These are phyloP conservation scores for Quercus dentata DNA, from an alignment of 306 rosid genomes.

Conservation along the genomic window DNA sequence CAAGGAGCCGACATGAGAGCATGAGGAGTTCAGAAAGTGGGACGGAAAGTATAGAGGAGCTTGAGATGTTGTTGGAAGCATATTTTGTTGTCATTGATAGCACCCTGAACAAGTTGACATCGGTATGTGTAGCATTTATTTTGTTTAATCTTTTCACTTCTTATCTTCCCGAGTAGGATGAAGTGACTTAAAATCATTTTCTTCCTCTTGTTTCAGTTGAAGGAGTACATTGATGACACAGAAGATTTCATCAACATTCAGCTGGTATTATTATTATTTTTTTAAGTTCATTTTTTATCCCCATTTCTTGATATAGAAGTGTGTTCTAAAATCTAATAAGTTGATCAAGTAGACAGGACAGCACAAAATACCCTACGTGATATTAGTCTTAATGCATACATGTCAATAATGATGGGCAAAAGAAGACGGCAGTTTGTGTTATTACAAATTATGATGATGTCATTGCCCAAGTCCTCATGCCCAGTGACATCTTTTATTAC, in stretches of 20 bases:
- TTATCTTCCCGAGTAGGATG: conserved; percentile 1
- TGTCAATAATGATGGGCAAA: background rate
- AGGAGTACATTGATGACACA: conserved; percentile 96
- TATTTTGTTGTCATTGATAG: conserved; percentile 97
- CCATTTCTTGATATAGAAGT: conserved; percentile 1
- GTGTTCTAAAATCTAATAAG: background rate
- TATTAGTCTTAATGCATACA: background rate
- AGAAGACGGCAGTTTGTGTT: background rate
- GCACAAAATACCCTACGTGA: background rate
- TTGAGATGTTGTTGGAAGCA: conserved; percentile 98
- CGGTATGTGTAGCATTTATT: conserved; percentile 47
- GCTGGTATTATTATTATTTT: conserved; percentile 49
- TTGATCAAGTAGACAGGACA: background rate
- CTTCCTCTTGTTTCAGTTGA: conserved; percentile 61
- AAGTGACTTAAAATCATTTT: conserved; percentile 3
- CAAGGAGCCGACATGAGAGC: conserved; percentile 95
- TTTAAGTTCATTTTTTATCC: background rate
- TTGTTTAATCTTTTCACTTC: background rate
- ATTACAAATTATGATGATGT: background rate
- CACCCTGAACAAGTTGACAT: conserved; percentile 89
- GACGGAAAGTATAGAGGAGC: conserved; percentile 92
- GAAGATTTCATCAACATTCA: conserved; percentile 99
- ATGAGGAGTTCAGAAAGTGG: conserved; percentile 79
- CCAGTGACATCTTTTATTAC: background rate
- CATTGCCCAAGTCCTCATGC: background rate